phyloP scores from a whole-genome alignment of 768 basidiomycete genomes.

The Collybiopsis luxurians region DNA sequence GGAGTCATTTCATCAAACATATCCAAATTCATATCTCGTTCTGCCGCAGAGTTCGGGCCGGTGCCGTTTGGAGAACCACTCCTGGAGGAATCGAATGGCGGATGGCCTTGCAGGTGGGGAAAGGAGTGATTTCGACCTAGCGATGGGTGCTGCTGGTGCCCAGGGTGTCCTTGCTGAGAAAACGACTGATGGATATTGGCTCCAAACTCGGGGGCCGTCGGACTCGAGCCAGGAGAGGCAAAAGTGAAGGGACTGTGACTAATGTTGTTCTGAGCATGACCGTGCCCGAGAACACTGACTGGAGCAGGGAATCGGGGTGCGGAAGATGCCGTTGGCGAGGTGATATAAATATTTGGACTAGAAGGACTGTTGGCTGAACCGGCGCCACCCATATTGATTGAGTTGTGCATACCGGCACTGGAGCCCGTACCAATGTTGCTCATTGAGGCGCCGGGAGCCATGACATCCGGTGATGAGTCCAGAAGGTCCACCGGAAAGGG shows the following conservation, averaged over 20 bases:
- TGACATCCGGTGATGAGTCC: slow-evolving; percentile 26
- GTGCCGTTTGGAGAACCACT: slow-evolving; percentile 16
- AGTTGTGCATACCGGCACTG: not conserved
- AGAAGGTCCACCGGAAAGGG: slow-evolving; percentile 52
- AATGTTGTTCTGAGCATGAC: not conserved
- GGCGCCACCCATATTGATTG: not conserved
- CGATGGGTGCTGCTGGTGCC: slow-evolving; percentile 29
- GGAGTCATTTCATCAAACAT: slow-evolving; percentile 7
- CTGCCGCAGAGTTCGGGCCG: not conserved
- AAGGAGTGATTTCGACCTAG: slow-evolving; percentile 29
- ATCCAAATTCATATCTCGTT: slow-evolving; percentile 5
- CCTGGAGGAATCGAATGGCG: slow-evolving; percentile 37
- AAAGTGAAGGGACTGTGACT: not conserved
- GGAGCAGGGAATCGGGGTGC: slow-evolving; percentile 40
- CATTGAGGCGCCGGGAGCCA: not conserved
- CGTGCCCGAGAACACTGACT: slow-evolving; percentile 19
- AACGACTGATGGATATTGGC: slow-evolving; percentile 22
- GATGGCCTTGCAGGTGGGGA: slow-evolving; percentile 46
- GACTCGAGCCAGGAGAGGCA: slow-evolving; percentile 31
- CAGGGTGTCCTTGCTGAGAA: slow-evolving; percentile 19
- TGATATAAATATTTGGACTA: slow-evolving; percentile 72
- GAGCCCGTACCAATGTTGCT: not conserved
- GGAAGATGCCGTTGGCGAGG: slow-evolving; percentile 50
- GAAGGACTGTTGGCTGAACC: slow-evolving; percentile 21
- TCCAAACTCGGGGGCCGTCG: slow-evolving; percentile 33